Evolutionary conservation across 306 rosid genomes (phyloP), one percentile per base, ranked within the genome.

Genomic region (Nissolia schottii): DNA sequence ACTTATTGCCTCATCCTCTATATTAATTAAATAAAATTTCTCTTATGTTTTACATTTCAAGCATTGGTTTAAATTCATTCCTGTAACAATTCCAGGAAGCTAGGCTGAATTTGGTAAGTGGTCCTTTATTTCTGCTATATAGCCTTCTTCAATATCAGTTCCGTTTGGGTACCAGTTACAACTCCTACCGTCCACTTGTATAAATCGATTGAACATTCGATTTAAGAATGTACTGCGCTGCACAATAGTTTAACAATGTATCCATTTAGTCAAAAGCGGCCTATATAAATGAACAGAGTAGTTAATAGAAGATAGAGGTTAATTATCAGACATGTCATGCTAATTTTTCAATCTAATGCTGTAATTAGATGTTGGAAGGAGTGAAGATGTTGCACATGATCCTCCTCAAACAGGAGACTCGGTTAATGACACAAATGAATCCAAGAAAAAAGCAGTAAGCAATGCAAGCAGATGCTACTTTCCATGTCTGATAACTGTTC

Each of bases 11-110:
- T 14, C 62, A 55, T 68, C 46, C 51, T 59, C n/a, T 19, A n/a
- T 16, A 25, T 12, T 24, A 1, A 14, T n/a, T n/a, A n/a, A n/a
- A n/a, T n/a, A n/a, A n/a, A n/a, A n/a, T n/a, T n/a, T n/a, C 7
- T n/a, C 34, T 34, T 2, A 9, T 7, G 8, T 43, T 57, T 2
- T 20, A n/a, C n/a, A 1, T 56, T 66, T 12, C 25, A 12, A 24
- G n/a, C n/a, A n/a, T n/a, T n/a, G n/a, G n/a, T n/a, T n/a, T n/a
- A n/a, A n/a, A 49, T n/a, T n/a, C n/a, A n/a, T 57, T 6, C 24
- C 19, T 75, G 53, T 65, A 43, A 79, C 38, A 31, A 45, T 85
- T 89, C 48, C 87, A 87, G 91, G 91, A 84, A 68, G 78, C 86
- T 64, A 87, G 43, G 64, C 76, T 60, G 38, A 76, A 58, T 3